Conservation (phyloP, 2,329 filamentous ascomycete genomes). For the Teratosphaeria gauchensis region DNA sequence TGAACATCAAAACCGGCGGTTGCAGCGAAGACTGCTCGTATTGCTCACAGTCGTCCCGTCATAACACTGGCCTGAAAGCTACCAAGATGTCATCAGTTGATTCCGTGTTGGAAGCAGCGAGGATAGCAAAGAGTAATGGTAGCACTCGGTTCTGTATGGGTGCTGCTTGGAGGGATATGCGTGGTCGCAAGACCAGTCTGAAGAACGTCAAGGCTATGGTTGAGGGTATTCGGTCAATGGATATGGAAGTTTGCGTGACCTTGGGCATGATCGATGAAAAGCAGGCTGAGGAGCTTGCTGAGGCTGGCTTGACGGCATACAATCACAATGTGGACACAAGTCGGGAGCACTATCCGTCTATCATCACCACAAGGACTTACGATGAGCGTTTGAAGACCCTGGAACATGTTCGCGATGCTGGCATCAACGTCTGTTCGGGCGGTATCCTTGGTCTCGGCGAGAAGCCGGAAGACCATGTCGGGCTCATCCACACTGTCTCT, state of each 20-base stretch:
- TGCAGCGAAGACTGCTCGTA: constrained; percentile 91
- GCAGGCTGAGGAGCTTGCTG: constrained; percentile 74
- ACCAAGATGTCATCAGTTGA: constrained; percentile 73
- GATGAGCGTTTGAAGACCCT: constrained; percentile 79
- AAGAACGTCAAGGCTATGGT: constrained; percentile 84
- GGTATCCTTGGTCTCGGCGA: constrained; percentile 83
- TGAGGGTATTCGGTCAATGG: constrained; percentile 65
- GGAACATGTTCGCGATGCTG: constrained; percentile 69
- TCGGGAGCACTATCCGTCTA: constrained; percentile 74
- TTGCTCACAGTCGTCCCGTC: constrained; percentile 78
- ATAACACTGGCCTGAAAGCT: constrained; percentile 67
- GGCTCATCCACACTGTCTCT: constrained; percentile 71
- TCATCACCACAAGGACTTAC: constrained; percentile 79
- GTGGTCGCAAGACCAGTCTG: constrained; percentile 72
- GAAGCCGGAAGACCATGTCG: constrained; percentile 66
- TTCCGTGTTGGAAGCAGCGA: constrained; percentile 68
- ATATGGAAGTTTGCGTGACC: constrained; percentile 89
- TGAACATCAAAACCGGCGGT: constrained; percentile 94
- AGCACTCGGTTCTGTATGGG: constrained; percentile 94
- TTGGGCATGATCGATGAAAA: constrained; percentile 74
- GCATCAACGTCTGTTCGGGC: constrained; percentile 82
- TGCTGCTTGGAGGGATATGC: constrained; percentile 89
- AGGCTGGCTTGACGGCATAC: constrained; percentile 78
- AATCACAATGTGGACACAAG: constrained; percentile 93
- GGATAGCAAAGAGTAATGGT: constrained; percentile 68